These are phyloP conservation scores for Pythium volutum DNA, from an alignment of 352 stramenopile genomes.

Conservation along the genomic window DNA sequence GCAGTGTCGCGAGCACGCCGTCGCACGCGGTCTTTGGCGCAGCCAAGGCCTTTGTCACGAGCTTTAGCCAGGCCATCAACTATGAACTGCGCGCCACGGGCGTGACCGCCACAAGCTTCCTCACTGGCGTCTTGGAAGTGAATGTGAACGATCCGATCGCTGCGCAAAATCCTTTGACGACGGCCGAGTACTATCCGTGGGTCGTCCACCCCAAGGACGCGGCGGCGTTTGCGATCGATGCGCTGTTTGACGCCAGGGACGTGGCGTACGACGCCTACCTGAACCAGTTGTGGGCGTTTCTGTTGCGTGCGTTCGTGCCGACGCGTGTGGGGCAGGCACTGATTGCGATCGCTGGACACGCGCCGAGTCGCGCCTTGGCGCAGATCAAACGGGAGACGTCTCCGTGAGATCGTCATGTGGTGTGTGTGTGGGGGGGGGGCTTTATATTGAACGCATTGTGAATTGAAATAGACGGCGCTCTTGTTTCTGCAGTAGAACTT, in stretches of 20 bases:
- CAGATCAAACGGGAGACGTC: constrained; percentile 28
- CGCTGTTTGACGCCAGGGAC: constrained; percentile 51
- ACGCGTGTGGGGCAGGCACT: constrained; percentile 36
- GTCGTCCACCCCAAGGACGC: constrained; percentile 40
- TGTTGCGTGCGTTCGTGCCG: constrained; percentile 35
- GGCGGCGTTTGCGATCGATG: constrained; percentile 41
- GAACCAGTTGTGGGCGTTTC: constrained; percentile 33
- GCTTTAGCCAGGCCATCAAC: constrained; percentile 68
- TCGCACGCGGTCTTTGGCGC: constrained; percentile 70
- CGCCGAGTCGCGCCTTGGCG: constrained; percentile 28
- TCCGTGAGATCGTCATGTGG: too few relatives aligned
- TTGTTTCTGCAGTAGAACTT: too few relatives aligned
- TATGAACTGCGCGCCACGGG: constrained; percentile 75
- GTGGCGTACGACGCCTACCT: constrained; percentile 51
- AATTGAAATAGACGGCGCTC: too few relatives aligned
- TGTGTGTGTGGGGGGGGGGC: too few relatives aligned
- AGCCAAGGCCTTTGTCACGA: constrained; percentile 75
- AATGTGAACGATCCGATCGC: constrained; percentile 50
- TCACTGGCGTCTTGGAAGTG: constrained; percentile 58
- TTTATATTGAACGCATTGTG: too few relatives aligned
- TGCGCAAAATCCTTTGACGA: constrained; percentile 43
- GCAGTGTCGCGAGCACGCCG: constrained; percentile 46
- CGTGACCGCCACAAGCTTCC: constrained; percentile 82
- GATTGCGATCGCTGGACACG: constrained; percentile 34
- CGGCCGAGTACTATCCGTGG: constrained; percentile 32